Evolutionary conservation across 345 rosid genomes (phyloP).

Genomic region (Jatropha curcas): DNA sequence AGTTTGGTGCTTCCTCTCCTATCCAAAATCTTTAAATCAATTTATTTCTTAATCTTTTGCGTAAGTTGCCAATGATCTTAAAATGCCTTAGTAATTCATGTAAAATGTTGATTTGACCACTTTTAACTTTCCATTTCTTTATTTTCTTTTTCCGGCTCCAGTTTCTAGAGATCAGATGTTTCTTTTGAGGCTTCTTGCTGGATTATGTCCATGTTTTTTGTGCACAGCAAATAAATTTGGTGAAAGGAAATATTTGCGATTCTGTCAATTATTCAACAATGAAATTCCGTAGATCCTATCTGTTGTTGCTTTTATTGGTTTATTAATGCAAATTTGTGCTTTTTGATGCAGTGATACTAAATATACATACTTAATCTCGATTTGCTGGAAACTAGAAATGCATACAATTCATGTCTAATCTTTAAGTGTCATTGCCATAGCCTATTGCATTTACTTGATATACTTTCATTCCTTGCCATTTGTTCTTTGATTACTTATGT

Average conservation of each 20-base stretch:
- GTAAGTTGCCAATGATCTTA: too few relatives aligned
- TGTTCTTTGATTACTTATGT: slow-evolving; percentile 6
- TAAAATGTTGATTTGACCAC: too few relatives aligned
- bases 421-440: not conserved
- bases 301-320: not conserved
- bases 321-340: not conserved
- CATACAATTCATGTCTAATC: not conserved
- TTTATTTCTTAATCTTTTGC: not conserved
- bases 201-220: too few relatives aligned
- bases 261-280: not conserved
- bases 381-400: not conserved
- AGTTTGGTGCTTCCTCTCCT: slow-evolving; percentile 34
- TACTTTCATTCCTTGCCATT: slow-evolving; percentile 5
- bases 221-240: too few relatives aligned
- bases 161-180: too few relatives aligned
- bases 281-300: not conserved
- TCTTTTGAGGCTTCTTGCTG: too few relatives aligned
- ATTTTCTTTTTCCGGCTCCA: too few relatives aligned
- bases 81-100: too few relatives aligned
- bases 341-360: not conserved
- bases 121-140: too few relatives aligned
- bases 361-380: not conserved
- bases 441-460: slow-evolving; percentile 2
- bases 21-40: not conserved
- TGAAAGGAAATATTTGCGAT: too few relatives aligned